phyloP scores from a whole-genome alignment of 169 alveolate genomes.

The Eimeria sp. region DNA sequence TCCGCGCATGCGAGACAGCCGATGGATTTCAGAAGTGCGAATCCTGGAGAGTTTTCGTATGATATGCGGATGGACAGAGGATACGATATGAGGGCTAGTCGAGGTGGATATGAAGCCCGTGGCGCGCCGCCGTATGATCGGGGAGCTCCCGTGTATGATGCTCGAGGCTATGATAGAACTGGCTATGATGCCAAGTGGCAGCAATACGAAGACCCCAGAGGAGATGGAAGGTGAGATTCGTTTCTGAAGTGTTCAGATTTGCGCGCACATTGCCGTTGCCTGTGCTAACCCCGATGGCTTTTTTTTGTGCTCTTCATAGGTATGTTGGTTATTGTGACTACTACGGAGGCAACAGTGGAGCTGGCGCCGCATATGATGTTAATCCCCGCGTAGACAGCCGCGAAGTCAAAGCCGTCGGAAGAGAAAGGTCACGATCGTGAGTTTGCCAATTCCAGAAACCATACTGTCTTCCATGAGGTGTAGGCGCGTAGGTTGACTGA shows the following conservation, averaged over 20 bases:
- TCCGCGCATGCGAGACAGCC: slow-evolving; percentile 67
- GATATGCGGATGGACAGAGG: slow-evolving; percentile 79
- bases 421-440: slow-evolving; percentile 76
- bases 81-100: slow-evolving; percentile 45
- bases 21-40: slow-evolving; percentile 50
- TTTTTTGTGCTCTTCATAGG: background rate
- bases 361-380: slow-evolving; percentile 64
- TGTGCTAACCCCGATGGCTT: background rate
- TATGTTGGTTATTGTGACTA: slow-evolving; percentile 71
- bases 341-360: slow-evolving; percentile 60
- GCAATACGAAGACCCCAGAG: slow-evolving; percentile 73
- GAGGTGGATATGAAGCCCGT: slow-evolving; percentile 69
- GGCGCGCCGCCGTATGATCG: slow-evolving; percentile 69
- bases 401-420: slow-evolving; percentile 61
- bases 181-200: slow-evolving; percentile 74
- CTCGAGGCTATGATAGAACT: slow-evolving; percentile 54
- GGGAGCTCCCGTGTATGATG: slow-evolving; percentile 68
- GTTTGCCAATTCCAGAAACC: background rate
- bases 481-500: no score
- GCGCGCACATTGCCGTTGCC: no score
- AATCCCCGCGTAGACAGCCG: slow-evolving; percentile 72
- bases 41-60: slow-evolving; percentile 60
- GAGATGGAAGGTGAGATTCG: slow-evolving; percentile 48
- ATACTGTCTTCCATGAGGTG: no score
- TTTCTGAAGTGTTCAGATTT: background rate